Evolutionary conservation across 2,329 filamentous ascomycete genomes (phyloP), one percentile per base, ranked within the genome.

Genomic region (Sporothrix brunneoviolacea): DNA sequence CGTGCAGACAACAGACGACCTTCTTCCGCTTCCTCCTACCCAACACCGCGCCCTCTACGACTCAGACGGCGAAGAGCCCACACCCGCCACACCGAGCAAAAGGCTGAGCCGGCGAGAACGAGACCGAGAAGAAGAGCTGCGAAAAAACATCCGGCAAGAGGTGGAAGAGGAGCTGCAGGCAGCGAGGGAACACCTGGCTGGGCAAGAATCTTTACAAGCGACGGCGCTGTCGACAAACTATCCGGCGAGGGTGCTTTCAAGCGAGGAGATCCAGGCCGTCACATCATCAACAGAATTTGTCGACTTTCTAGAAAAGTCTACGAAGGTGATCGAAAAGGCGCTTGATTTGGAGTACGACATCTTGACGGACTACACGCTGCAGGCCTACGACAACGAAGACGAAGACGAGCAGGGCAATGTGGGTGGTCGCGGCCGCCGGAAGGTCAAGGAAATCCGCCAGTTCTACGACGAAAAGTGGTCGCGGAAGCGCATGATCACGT

Each of bases 331-430:
- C 59, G 93, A 98, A 70, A 82, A 93, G 61, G 91, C 93, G 5
- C 72, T 98, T 57, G 93, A 97, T 62, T 86, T 95, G 63, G 89
- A 96, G 62, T 98, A 97, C 65, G 93, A 98, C 65, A 88, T 98
- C 54, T 74, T 98, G 54, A 90, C 89, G 52, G 91, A 98, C 69
- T 98, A 98, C 68, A 89, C 90, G 35, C 74, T 94, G 35, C 86
- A 88, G 53, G 86, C 86, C 6, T 74, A 86, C 53, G 84, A 84
- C 49, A 71, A 83, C 10, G 80, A 93, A 36, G 89, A 94, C 41
- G 90, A 94, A 43, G 88, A 94, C 51, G 90, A 89, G 58, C 84
- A 88, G 57, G 84, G 84, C 15, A 85, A 85, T 53, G 80, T 79
- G 3, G 78, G 80, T 28, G 85, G 83, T 4, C 84, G 85, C 56